Percentiles rank a stretch among this genome's conserved stretches.
Conservation (phyloP, 176 grass and related monocot genomes). For the Ensete glaucum region DNA sequence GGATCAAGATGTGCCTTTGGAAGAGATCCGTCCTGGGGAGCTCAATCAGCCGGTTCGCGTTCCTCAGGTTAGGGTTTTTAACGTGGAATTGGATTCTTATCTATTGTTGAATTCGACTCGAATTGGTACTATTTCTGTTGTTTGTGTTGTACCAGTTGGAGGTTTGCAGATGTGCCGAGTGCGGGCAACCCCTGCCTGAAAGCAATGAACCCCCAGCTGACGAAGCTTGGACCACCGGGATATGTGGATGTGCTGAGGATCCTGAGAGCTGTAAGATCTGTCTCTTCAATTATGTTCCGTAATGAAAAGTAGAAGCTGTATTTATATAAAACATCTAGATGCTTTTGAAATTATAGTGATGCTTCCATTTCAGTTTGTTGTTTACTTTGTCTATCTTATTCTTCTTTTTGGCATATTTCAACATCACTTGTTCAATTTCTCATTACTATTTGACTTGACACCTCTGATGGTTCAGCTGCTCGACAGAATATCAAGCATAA, state of each 20-base stretch:
- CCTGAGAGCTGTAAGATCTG: slow-evolving; percentile 41
- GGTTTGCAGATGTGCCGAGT: slow-evolving; percentile 58
- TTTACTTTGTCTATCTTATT: too few species aligned
- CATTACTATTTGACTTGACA: too few species aligned
- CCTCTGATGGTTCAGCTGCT: too few species aligned
- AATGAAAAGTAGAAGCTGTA: too few species aligned
- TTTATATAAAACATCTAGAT: too few species aligned
- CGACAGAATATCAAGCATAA: too few species aligned
- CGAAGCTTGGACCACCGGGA: slow-evolving; percentile 74
- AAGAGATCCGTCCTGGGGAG: slow-evolving; percentile 81
- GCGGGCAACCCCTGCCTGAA: slow-evolving; percentile 67
- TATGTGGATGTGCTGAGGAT: slow-evolving; percentile 74
- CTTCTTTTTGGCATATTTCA: too few species aligned
- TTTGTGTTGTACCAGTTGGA: slow-evolving; percentile 38
- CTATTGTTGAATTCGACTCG: neutral
- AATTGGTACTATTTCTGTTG: neutral
- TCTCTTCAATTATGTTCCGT: neutral
- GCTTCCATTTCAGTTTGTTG: too few species aligned
- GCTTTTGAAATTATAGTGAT: too few species aligned
- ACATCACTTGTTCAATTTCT: too few species aligned
- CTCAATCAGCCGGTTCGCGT: slow-evolving; percentile 92
- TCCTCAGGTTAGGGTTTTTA: slow-evolving; percentile 37
- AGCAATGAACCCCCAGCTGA: slow-evolving; percentile 65
- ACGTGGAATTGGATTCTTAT: neutral
- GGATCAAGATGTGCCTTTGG: slow-evolving; percentile 63